Evolutionary conservation across 345 rosid species (phyloP).

Genomic region (Lumnitzera littorea): DNA sequence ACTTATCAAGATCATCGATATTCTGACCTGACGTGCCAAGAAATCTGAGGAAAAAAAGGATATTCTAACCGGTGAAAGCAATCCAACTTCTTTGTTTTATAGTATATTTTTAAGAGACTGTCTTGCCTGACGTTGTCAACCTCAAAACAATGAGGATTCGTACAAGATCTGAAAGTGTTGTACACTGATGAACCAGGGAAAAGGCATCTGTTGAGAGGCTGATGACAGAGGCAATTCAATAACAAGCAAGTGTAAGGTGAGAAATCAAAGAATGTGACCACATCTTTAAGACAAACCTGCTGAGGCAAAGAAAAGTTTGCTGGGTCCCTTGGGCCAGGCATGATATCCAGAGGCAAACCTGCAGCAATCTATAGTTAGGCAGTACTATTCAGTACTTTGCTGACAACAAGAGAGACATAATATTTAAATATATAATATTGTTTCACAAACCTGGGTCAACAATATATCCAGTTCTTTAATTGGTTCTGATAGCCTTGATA

Average conservation of each 20-base stretch:
- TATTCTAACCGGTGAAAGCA: too few relatives aligned
- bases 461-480: slow-evolving; percentile 77
- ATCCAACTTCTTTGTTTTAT: too few relatives aligned
- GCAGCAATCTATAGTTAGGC: slow-evolving; percentile 65
- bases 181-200: slow-evolving; percentile 81
- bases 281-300: slow-evolving; percentile 43
- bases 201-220: slow-evolving; percentile 90
- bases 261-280: slow-evolving; percentile 2
- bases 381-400: slow-evolving; percentile 8
- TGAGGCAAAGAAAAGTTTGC: slow-evolving; percentile 94
- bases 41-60: slow-evolving; percentile 41
- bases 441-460: slow-evolving; percentile 61
- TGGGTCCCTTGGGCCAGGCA: slow-evolving; percentile 92
- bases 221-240: slow-evolving; percentile 21
- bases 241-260: neutral
- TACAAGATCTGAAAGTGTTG: slow-evolving; percentile 84
- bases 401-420: slow-evolving; percentile 3
- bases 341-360: slow-evolving; percentile 80
- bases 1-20: slow-evolving; percentile 82
- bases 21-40: slow-evolving; percentile 99
- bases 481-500: slow-evolving; percentile 68
- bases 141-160: slow-evolving; percentile 95
- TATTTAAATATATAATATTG: slow-evolving; percentile 9
- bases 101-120: neutral
- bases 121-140: slow-evolving; percentile 68